Conservation (phyloP, 2,329 filamentous ascomycete species). For the Ascochyta fabae region DNA sequence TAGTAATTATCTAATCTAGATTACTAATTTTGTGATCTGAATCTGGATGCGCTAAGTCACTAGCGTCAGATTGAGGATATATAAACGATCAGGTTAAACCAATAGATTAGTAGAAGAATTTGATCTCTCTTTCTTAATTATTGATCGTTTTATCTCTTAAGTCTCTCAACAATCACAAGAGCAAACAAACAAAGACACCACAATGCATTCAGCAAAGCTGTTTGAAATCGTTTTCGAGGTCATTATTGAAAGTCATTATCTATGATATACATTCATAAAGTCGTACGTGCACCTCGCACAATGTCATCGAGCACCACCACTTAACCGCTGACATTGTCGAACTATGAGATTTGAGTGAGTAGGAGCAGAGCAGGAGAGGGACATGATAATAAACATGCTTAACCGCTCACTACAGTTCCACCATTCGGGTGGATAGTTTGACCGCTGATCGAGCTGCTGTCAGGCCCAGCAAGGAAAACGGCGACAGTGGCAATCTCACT, state of each 20-base stretch:
- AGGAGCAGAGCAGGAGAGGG: no score
- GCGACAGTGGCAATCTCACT: conserved; percentile 83
- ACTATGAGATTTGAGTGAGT: no score
- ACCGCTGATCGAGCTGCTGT: conserved; percentile 76
- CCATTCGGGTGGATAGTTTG: conserved; percentile 71
- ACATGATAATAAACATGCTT: neutral
- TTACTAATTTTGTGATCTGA: no score
- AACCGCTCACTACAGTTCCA: conserved; percentile 45
- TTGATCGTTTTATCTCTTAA: no score
- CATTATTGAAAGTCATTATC: conserved; percentile 4
- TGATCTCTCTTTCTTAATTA: no score
- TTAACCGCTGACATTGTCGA: conserved; percentile 37
- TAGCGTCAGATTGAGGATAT: no score
- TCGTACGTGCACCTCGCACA: conserved; percentile 5
- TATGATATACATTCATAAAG: conserved; percentile 11
- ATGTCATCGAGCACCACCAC: neutral
- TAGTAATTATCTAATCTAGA: no score
- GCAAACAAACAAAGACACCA: neutral
- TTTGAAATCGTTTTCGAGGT: neutral
- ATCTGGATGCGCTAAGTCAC: no score
- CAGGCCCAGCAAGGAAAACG: conserved; percentile 77
- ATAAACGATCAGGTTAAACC: no score
- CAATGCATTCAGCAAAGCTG: neutral
- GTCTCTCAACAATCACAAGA: no score
- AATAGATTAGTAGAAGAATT: no score